Base-by-base conservation (phyloP, 192 early-diverging fungal species). In the Backusella circina region DNA sequence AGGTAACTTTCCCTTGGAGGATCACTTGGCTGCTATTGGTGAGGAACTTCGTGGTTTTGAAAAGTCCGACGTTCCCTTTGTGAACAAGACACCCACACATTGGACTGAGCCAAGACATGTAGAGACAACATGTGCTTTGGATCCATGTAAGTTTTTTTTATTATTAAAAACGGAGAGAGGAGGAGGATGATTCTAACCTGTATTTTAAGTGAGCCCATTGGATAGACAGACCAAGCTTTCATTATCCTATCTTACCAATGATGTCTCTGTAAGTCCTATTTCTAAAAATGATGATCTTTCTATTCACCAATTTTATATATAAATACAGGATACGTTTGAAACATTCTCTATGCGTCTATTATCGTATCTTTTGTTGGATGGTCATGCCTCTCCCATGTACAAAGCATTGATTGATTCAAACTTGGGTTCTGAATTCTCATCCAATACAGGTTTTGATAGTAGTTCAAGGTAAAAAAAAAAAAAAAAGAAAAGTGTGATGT, bases 311-410 rank as follows among this genome's bases (percentile, higher is more conserved):
- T n/a, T n/a, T n/a, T n/a, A n/a, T n/a, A n/a, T n/a, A n/a, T n/a
- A n/a, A n/a, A n/a, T n/a, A n/a, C n/a, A 93, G 88, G 91, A 97
- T 75, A 85, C 89, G 2, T 93, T 93, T 78, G 93, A 95, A 76
- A 90, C 95, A 7, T 95, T 97, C 73, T 91, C 93, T 28, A 85
- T 97, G 79, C 85, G 88, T 41, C 79, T 98, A 38, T 86, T 98
- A 32, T 90, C 93, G 2, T 88, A 87, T 65, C 84, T 99, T 69
- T 83, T 99, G n/a, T 84, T 94, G 15, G 91, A 94, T 77, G 96
- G 97, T 7, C 86, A 95, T 51, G 89, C 95, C 13, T 90, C 95
- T 23, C 97, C 97, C 15, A 95, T 99, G 95, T 94, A 97, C 80
- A 88, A 96, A 78, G 93, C 94, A 35, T 84, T 99, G 72, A 97